Evolutionary conservation across 2,329 filamentous ascomycete species (phyloP), one percentile per base, ranked within the genome.

Genomic region (Aspergillus unguis): DNA sequence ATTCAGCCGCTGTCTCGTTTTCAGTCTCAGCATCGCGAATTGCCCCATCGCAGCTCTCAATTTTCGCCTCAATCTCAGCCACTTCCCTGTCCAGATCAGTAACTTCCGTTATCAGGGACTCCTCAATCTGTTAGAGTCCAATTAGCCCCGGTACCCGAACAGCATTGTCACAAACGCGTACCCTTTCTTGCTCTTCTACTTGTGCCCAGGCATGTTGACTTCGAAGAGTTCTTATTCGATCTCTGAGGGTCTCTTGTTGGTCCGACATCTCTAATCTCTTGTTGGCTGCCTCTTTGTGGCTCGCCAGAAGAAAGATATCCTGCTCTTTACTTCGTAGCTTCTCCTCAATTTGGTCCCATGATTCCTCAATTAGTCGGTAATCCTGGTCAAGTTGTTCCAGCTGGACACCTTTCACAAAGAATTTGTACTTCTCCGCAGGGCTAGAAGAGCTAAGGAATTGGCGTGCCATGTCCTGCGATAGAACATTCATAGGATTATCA

Each of bases 371-470:
- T 52, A 96, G 77, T 53, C 85, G 83, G 70, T 99, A 99, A 65
- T 99, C 94, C 56, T 90, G 86, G 67, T 96, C 90, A 7, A 99
- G 80, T 62, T 92, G 87, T 68, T 97, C 90, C 1, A 99, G 81
- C 63, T 97, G 92, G 0, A 96, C 95, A 27, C 94, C 94, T 62
- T 92, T 90, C 55, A 96, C 82, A 66, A 99, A 99, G 65, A 96
- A 96, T 61, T 90, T 94, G 78, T 97, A 99, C 69, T 99, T 99
- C 55, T 92, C 85, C 3, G 82, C 76, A 0, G 91, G 83, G 2
- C 85, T 88, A 9, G 94, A 92, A 33, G 86, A 83, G 65, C 92
- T 95, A 40, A 99, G 80, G 63, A 99, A 99, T 53, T 95, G 88
- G 8, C 94, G 85, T 8, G 94, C 94, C 71, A 92, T 91, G 67